Conservation (phyloP, 2,329 filamentous ascomycete genomes). For the Aspergillus sp. region DNA sequence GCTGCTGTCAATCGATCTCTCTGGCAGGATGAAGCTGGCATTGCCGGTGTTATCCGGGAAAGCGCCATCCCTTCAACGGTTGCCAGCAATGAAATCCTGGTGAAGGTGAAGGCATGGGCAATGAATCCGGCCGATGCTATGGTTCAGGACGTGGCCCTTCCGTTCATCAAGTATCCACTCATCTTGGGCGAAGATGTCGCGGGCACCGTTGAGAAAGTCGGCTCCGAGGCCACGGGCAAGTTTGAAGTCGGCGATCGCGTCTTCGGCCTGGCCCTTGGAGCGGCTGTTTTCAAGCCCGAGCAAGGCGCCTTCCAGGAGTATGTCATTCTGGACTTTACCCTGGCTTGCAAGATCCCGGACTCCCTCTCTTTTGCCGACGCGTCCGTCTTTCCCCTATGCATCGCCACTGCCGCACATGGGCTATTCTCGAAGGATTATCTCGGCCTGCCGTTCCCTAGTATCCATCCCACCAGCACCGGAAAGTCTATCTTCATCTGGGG, state of each 20-base stretch:
- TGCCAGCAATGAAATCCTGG: slow-evolving; percentile 33
- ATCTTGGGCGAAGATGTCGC: slow-evolving; percentile 44
- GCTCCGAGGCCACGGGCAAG: slow-evolving; percentile 40
- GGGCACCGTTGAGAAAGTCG: slow-evolving; percentile 47
- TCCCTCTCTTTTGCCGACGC: slow-evolving; percentile 2
- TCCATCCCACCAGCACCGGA: background rate
- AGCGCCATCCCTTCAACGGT: background rate
- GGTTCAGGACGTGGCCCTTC: slow-evolving; percentile 21
- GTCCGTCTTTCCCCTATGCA: slow-evolving; percentile 2
- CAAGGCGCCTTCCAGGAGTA: slow-evolving; percentile 12
- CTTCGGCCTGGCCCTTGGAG: slow-evolving; percentile 23
- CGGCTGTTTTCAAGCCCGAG: background rate
- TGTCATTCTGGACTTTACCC: background rate
- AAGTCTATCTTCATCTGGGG: slow-evolving; percentile 49
- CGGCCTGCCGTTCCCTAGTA: slow-evolving; percentile 1
- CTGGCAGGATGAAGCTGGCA: slow-evolving; percentile 1
- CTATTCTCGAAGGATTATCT: slow-evolving; percentile 5
- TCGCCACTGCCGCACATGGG: slow-evolving; percentile 4
- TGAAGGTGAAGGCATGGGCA: slow-evolving; percentile 39
- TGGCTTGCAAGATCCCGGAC: slow-evolving; percentile 3
- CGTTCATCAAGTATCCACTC: slow-evolving; percentile 30
- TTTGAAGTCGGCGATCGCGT: slow-evolving; percentile 45
- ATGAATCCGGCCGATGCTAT: slow-evolving; percentile 44
- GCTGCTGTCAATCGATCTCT: background rate
- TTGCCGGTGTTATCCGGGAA: background rate